Percentiles rank a stretch among this genome's conserved stretches.
Evolutionary conservation across 1,284 basidiomycete species (phyloP).

Genomic region (Ganoderma multipileum): DNA sequence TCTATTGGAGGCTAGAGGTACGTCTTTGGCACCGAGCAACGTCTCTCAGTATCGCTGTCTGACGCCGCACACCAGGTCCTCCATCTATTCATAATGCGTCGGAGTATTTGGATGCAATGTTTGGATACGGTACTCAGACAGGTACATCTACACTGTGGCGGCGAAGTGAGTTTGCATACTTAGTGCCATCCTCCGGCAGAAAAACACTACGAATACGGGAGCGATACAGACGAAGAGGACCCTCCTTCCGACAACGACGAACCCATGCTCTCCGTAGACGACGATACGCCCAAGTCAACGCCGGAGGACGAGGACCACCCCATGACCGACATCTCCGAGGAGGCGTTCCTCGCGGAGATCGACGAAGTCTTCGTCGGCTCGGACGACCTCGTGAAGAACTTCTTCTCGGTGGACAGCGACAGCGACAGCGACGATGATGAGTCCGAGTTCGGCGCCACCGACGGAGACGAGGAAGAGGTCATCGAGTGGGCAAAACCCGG

Average conservation of each 20-base stretch:
- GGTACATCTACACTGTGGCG: neutral
- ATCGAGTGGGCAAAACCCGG: conserved; percentile 2
- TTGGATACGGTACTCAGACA: neutral
- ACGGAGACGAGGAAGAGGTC: neutral
- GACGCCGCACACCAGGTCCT: neutral
- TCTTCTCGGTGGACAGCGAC: neutral
- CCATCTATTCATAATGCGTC: neutral
- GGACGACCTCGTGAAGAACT: neutral
- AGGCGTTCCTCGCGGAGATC: conserved; percentile 5
- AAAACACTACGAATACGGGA: neutral
- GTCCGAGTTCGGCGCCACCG: neutral
- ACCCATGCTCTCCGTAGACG: neutral
- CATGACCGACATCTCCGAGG: conserved; percentile 3
- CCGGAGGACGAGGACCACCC: neutral
- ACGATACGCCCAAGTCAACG: neutral
- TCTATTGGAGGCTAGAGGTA: neutral
- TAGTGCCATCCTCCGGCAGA: neutral
- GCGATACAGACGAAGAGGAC: conserved; percentile 1
- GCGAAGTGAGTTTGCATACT: neutral
- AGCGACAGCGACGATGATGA: neutral
- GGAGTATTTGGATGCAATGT: neutral
- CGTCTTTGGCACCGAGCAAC: neutral
- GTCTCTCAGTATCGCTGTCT: neutral
- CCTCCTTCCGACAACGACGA: neutral
- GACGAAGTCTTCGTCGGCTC: neutral